Base-by-base conservation (phyloP, 768 basidiomycete species). In the Pseudohyphozyma bogoriensis region DNA sequence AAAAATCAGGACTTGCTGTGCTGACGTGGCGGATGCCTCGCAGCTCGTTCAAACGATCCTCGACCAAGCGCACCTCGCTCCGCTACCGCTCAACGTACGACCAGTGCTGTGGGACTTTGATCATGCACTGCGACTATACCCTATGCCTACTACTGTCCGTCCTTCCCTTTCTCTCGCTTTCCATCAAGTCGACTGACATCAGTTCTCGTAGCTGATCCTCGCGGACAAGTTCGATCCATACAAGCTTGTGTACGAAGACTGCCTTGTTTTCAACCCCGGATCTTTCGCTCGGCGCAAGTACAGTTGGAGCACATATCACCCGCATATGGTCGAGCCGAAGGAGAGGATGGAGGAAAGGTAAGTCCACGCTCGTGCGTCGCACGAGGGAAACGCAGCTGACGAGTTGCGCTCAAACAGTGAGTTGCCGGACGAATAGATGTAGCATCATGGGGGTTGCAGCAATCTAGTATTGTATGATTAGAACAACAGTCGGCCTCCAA, bases 221-320 rank as follows among this genome's bases (percentile, higher is more conserved):
- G 95, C 95, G 2, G 95, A 99, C 76, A 91, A 86, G 74, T 95
- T 96, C 71, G 92, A 95, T 72, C 82, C 86, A 50, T 99, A 89
- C 73, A 89, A 95, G 69, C 79, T 95, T 65, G 97, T 92, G 1
- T 99, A 99, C 73, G 91, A 92, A 24, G 90, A 90, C 15, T 97
- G 95, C 69, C 95, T 97, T 74, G 95, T 97, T 31, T 91, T 97
- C 79, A 99, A 99, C 72, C 95, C 95, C 0, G 92, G 95, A 24
- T 84, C 85, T 52, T 96, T 97, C 71, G 78, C 90, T 18, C 83
- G 87, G 7, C 85, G 82, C 51, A 80, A 85, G 8, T 86, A 89
- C 66, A 79, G 82, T 8, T 97, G 96, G 77, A 89, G 86, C 15
- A 87, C 89, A 4, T 99, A 92, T 33, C 55, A 67, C 37, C 65